Conservation (phyloP, 192 early-diverging fungal species). For the Coemansia sp. region DNA sequence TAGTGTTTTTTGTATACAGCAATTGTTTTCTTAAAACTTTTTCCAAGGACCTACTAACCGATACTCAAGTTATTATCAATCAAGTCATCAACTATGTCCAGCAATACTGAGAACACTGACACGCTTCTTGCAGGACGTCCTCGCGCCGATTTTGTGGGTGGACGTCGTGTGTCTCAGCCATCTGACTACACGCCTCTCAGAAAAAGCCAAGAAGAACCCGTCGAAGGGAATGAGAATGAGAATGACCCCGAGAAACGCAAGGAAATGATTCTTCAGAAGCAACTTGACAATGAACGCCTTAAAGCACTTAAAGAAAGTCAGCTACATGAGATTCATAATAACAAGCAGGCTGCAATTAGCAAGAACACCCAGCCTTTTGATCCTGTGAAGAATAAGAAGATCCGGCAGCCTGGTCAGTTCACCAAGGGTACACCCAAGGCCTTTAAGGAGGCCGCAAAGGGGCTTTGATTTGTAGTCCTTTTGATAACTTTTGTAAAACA, state of each 20-base stretch:
- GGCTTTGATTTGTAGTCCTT: background rate
- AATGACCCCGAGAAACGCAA: constrained; percentile 18
- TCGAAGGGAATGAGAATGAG: constrained; percentile 26
- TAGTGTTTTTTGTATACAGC: constrained; percentile 2
- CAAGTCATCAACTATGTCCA: too few species aligned
- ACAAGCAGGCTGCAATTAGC: too few species aligned
- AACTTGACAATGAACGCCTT: constrained; percentile 18
- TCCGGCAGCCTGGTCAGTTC: constrained; percentile 42
- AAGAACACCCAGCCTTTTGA: background rate
- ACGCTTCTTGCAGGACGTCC: constrained; percentile 13
- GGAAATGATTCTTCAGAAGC: constrained; percentile 31
- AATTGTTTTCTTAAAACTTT: too few species aligned
- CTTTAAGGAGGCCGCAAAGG: constrained; percentile 27
- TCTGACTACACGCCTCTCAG: constrained; percentile 9
- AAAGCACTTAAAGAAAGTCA: too few species aligned
- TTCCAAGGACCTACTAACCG: too few species aligned
- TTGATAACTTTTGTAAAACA: background rate
- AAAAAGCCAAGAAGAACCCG: background rate
- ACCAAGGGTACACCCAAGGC: constrained; percentile 31
- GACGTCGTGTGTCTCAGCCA: constrained; percentile 37
- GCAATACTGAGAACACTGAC: too few species aligned
- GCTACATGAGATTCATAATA: too few species aligned
- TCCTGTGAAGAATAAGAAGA: constrained; percentile 16
- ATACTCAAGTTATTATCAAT: too few species aligned
- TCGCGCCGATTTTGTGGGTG: constrained; percentile 26